Evolutionary conservation across 768 basidiomycete genomes (phyloP).

Genomic region (Calocybe gangraenosa): DNA sequence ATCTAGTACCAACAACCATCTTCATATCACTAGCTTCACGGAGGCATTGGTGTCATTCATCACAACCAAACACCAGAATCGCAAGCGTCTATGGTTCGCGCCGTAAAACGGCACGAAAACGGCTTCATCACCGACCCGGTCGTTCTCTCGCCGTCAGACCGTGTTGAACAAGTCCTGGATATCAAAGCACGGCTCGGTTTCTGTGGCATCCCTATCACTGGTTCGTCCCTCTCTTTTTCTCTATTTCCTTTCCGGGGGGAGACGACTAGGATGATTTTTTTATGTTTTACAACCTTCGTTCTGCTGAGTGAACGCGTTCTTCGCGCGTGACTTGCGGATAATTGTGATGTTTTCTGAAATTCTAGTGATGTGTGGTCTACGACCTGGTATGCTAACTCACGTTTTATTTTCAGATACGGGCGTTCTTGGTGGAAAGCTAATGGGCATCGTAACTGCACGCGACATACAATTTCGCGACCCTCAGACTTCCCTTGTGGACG

Average conservation of each 20-base stretch:
- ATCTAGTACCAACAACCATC: constrained; percentile 15
- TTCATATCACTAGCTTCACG: constrained; percentile 57
- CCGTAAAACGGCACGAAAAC: constrained; percentile 97
- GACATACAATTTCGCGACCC: constrained; percentile 90
- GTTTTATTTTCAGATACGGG: constrained; percentile 64
- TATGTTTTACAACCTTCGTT: constrained; percentile 75
- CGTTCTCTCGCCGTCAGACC: constrained; percentile 72
- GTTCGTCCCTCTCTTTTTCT: constrained; percentile 48
- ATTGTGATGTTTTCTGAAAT: constrained; percentile 33
- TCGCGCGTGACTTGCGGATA: constrained; percentile 73
- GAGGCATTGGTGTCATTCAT: constrained; percentile 97
- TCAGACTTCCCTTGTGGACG: constrained; percentile 59
- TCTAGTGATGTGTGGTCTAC: constrained; percentile 7
- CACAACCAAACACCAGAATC: constrained; percentile 84
- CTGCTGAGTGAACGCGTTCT: constrained; percentile 72
- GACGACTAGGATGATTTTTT: constrained; percentile 41
- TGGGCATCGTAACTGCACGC: constrained; percentile 95
- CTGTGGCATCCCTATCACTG: constrained; percentile 96
- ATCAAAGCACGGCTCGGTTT: constrained; percentile 92
- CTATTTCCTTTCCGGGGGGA: not conserved
- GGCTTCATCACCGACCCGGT: constrained; percentile 97
- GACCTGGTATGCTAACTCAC: not conserved
- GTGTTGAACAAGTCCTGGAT: constrained; percentile 86
- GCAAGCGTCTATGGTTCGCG: constrained; percentile 96
- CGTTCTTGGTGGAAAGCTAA: constrained; percentile 80